Conservation (phyloP, 2,329 filamentous ascomycete genomes). For the Pyrenophora graminea region DNA sequence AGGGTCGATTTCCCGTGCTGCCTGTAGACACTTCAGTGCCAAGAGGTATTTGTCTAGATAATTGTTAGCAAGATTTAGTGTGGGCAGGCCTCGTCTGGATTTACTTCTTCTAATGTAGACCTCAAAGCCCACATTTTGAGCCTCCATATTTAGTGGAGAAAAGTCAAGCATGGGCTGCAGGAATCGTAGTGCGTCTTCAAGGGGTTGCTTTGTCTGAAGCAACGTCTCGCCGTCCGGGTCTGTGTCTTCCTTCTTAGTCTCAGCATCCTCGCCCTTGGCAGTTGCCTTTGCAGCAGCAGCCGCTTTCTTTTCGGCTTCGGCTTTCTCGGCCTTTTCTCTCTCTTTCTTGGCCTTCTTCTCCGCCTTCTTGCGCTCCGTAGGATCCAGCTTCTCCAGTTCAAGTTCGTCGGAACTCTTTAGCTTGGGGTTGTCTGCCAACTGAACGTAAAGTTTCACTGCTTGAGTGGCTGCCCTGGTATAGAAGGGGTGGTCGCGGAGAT, state of each 20-base stretch:
- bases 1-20: conserved; percentile 70
- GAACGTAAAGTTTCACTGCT: conserved; percentile 79
- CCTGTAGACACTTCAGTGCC: conserved; percentile 81
- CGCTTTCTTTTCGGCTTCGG: conserved; percentile 78
- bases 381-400: conserved; percentile 56
- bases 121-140: conserved; percentile 85
- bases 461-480: conserved; percentile 82
- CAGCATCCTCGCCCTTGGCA: conserved; percentile 63
- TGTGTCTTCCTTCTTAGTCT: conserved; percentile 82
- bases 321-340: conserved; percentile 69
- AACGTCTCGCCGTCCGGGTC: conserved; percentile 84
- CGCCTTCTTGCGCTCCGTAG: conserved; percentile 79
- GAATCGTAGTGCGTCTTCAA: conserved; percentile 87
- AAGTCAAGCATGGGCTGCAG: conserved; percentile 79
- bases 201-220: conserved; percentile 77
- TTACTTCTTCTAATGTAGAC: conserved; percentile 83
- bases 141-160: conserved; percentile 78
- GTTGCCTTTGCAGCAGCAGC: conserved; percentile 67
- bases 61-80: conserved; percentile 1
- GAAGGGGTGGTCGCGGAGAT: conserved; percentile 88
- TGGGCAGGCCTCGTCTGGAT: conserved; percentile 35
- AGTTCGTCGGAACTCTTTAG: conserved; percentile 65
- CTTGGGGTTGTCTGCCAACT: conserved; percentile 75
- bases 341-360: conserved; percentile 89
- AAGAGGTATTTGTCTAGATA: conserved; percentile 79